Evolutionary conservation across 2,329 filamentous ascomycete species (phyloP), one percentile per base, ranked within the genome.

Genomic region (Diplodia mutila): DNA sequence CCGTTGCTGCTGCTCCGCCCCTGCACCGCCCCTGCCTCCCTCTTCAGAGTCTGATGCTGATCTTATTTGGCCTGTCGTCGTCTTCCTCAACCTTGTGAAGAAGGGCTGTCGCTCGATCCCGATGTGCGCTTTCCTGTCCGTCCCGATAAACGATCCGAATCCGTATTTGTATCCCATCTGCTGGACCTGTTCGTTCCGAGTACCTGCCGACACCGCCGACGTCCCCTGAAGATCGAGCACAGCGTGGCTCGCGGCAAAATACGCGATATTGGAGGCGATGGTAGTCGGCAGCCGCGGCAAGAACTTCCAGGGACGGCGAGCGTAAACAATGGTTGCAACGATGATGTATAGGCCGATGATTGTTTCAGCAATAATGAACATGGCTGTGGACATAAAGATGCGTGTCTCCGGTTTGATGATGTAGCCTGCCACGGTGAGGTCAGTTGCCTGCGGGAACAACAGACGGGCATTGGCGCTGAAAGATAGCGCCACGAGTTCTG

Each of bases 221-320:
- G 75, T 76, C 0, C 57, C 67, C 3, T 54, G 52, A 68, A 80
- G 72, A 34, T 83, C 82, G 16, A 75, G 67, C 0, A 84, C 70
- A 0, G 82, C 78, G 0, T 78, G 71, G 66, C 85, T 86, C 0
- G 84, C 81, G 0, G 84, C 82, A 2, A 86, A 78, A 48, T 83
- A 83, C 0, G 82, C 80, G 0, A 88, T 73, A 0, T 84, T 69
- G 0, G 84, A 81, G 0, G 80, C 86, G 0, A 88, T 76, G 0
- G 79, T 84, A 0, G 83, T 85, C 0, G 86, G 87, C 73, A 89
- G 76, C 0, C 84, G 76, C 0, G 85, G 82, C 0, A 89, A 75
- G 23, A 84, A 82, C 2, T 77, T 76, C 1, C 77, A 77, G 0
- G 84, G 79, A 0, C 82, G 70, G 0, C 75, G 70, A 0, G 74